A percentile compares a stretch with the other conserved stretches of the same genome.
Conservation (phyloP, 2,329 filamentous ascomycete species). For the Microcera coccophila region DNA sequence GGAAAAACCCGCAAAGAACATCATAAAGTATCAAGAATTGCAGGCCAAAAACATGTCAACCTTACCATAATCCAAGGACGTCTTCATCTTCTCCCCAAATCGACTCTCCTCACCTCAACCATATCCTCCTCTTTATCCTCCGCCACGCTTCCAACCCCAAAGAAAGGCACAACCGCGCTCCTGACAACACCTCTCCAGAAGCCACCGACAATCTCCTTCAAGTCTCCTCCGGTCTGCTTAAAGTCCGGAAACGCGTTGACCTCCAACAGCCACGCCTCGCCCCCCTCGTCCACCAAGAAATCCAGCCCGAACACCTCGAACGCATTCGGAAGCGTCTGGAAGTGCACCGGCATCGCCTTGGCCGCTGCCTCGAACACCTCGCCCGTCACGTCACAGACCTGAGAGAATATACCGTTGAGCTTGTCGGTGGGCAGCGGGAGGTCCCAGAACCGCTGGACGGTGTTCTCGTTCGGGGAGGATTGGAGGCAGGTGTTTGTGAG, state of each 20-base stretch:
- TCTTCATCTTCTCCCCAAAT: conserved; percentile 43
- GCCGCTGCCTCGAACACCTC: conserved; percentile 86
- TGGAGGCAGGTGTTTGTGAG: conserved; percentile 96
- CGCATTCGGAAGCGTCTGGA: conserved; percentile 80
- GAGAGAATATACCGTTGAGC: conserved; percentile 62
- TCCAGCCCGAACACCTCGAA: conserved; percentile 94
- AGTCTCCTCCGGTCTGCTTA: conserved; percentile 80
- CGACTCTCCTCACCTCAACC: conserved; percentile 51
- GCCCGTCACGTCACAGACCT: conserved; percentile 70
- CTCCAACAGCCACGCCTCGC: conserved; percentile 74
- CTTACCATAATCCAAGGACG: too few relatives aligned
- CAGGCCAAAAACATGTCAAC: too few relatives aligned
- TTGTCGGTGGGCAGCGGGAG: conserved; percentile 49
- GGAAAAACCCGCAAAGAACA: too few relatives aligned
- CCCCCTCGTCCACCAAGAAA: conserved; percentile 70
- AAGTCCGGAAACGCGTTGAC: conserved; percentile 97
- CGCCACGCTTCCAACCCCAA: conserved; percentile 38
- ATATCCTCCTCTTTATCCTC: conserved; percentile 38
- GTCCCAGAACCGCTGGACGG: conserved; percentile 72
- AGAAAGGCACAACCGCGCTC: conserved; percentile 64
- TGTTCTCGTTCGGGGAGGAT: conserved; percentile 50
- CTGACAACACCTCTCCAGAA: conserved; percentile 74
- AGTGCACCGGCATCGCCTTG: conserved; percentile 79
- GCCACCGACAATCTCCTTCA: conserved; percentile 67
- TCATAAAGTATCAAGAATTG: too few relatives aligned